These are phyloP conservation scores for Pseudocercospora fijiensis DNA, from an alignment of 2,329 filamentous ascomycete species.

Conservation along the genomic window DNA sequence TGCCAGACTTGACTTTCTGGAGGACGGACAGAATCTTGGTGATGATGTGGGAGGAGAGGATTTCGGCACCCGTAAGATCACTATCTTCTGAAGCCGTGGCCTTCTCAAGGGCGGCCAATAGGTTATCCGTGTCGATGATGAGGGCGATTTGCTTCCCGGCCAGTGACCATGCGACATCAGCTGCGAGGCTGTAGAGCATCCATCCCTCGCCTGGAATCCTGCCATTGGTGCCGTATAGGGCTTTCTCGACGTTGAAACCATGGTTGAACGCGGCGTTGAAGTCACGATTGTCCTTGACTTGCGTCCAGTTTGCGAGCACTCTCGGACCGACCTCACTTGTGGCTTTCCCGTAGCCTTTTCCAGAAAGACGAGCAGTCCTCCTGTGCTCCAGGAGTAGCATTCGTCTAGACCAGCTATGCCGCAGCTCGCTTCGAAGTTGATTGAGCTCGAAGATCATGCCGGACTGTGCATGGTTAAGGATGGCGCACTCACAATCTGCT, in stretches of 20 bases:
- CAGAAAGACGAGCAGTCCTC: constrained; percentile 35
- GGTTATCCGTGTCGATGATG: constrained; percentile 16
- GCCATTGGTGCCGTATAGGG: constrained; percentile 24
- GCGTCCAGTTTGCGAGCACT: constrained; percentile 33
- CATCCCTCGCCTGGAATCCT: constrained; percentile 23
- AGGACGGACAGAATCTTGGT: constrained; percentile 21
- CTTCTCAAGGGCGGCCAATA: constrained; percentile 7
- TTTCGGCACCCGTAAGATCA: constrained; percentile 23
- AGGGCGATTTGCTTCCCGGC: constrained; percentile 24
- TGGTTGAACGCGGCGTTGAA: constrained; percentile 39
- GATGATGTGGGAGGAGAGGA: constrained; percentile 26
- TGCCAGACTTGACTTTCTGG: constrained; percentile 9
- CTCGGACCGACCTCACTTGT: constrained; percentile 28
- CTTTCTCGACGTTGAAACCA: constrained; percentile 34
- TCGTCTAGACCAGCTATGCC: constrained; percentile 34
- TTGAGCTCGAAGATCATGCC: constrained; percentile 41
- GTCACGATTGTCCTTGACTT: constrained; percentile 37
- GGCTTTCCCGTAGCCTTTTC: constrained; percentile 24
- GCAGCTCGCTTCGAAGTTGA: constrained; percentile 34
- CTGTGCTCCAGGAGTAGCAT: constrained; percentile 38
- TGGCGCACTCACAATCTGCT: constrained; percentile 33
- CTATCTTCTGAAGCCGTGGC: background rate
- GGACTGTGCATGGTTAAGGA: constrained; percentile 36
- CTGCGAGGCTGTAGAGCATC: constrained; percentile 28
- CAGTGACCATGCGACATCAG: constrained; percentile 33